A percentile compares a stretch with the other conserved stretches of the same genome.
phyloP scores from a whole-genome alignment of 1,284 basidiomycete genomes.

The Cutaneotrichosporon cavernicola region DNA sequence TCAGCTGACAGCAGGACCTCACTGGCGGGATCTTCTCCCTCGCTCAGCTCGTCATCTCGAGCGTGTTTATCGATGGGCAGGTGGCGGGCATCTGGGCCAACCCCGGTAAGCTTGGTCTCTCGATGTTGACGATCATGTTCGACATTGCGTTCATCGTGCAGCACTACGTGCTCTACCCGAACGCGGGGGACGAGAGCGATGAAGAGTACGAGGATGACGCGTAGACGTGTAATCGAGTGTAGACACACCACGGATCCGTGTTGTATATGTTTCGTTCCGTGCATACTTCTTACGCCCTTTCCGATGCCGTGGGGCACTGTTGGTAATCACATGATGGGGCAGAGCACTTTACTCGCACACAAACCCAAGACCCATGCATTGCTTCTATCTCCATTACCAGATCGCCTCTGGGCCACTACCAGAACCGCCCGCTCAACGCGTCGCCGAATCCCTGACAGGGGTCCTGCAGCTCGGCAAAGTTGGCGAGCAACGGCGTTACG shows the following conservation, averaged over 20 bases:
- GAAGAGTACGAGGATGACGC: not conserved
- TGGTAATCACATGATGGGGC: not conserved
- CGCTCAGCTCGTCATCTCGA: conserved; percentile 48
- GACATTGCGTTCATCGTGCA: conserved; percentile 20
- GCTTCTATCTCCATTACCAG: not conserved
- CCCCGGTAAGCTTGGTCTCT: conserved; percentile 50
- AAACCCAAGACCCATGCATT: conserved; percentile 9
- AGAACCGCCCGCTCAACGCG: conserved; percentile 4
- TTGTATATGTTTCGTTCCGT: not conserved
- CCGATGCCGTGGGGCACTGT: not conserved
- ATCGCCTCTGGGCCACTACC: not conserved
- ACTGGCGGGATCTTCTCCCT: conserved; percentile 48
- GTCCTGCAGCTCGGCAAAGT: conserved; percentile 28
- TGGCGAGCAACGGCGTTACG: conserved; percentile 43
- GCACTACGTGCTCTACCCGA: conserved; percentile 18
- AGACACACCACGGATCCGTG: not conserved
- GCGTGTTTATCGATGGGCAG: conserved; percentile 44
- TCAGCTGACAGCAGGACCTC: conserved; percentile 39
- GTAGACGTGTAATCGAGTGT: not conserved
- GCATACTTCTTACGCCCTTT: not conserved
- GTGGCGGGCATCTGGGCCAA: conserved; percentile 50
- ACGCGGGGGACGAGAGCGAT: not conserved
- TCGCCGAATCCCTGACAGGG: conserved; percentile 6
- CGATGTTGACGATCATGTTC: conserved; percentile 35
- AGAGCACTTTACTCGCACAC: too few relatives aligned